Evolutionary conservation across 805 yeast species (phyloP).

Genomic region (Schwanniomyces vanrijiae): DNA sequence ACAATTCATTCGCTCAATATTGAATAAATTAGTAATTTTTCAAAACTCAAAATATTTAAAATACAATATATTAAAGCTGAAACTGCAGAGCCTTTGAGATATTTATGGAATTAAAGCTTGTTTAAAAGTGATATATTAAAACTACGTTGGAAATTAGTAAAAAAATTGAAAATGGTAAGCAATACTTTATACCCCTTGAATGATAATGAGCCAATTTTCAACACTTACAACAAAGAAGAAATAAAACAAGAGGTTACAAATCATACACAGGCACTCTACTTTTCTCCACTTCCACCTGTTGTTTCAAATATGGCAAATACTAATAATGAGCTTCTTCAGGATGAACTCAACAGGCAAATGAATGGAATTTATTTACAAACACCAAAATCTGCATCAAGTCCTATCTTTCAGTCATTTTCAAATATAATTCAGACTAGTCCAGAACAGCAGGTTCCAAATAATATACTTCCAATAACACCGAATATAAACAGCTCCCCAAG

Average conservation of each 20-base stretch:
- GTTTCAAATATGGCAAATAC: not conserved
- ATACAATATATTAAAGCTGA: not conserved
- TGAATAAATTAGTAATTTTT: not conserved
- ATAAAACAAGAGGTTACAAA: not conserved
- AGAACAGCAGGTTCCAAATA: not conserved
- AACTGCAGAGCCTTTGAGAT: not conserved
- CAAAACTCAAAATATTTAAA: not conserved
- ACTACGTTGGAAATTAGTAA: not conserved
- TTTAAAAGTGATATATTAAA: not conserved
- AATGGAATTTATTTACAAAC: constrained; percentile 6
- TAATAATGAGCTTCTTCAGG: not conserved
- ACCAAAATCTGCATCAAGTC: constrained; percentile 4
- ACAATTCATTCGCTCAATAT: not conserved
- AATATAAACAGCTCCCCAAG: not conserved
- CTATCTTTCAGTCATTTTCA: constrained; percentile 1
- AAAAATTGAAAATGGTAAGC: not conserved
- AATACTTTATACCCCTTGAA: not conserved
- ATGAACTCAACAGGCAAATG: constrained; percentile 2
- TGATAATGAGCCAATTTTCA: not conserved
- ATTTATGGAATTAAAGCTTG: not conserved
- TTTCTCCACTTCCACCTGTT: not conserved
- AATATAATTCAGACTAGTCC: not conserved
- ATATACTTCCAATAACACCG: constrained; percentile 3
- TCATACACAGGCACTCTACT: not conserved
- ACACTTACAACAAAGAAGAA: not conserved